A percentile compares a stretch with the other conserved stretches of the same genome.
phyloP scores from a whole-genome alignment of 306 rosid species.

The Senna tora region DNA sequence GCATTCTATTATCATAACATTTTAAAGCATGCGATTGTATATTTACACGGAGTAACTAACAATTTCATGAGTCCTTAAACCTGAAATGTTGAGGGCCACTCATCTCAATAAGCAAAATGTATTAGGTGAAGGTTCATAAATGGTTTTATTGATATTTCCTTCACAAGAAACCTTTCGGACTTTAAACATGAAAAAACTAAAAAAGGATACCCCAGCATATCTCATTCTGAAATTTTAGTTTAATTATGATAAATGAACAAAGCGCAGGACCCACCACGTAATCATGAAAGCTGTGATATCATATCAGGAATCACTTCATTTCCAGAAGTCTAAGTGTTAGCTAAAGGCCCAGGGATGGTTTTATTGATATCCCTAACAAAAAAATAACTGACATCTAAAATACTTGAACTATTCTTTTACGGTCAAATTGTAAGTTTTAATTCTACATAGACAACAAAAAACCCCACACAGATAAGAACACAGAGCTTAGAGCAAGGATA shows the following conservation, averaged over 20 bases:
- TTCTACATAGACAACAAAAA: neutral
- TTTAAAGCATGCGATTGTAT: neutral
- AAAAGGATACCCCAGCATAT: neutral
- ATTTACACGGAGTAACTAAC: neutral
- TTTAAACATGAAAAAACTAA: neutral
- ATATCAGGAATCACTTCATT: too few species aligned
- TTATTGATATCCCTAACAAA: neutral
- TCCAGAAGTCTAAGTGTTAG: neutral
- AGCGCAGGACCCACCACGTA: neutral
- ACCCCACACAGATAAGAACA: neutral
- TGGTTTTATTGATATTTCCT: neutral
- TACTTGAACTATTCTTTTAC: neutral
- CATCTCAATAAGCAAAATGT: neutral
- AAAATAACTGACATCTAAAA: neutral
- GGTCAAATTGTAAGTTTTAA: neutral
- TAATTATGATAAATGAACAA: neutral
- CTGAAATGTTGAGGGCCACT: neutral
- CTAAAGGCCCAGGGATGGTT: neutral
- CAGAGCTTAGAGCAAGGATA: neutral
- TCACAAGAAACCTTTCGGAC: neutral
- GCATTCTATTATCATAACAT: neutral
- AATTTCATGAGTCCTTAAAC: neutral
- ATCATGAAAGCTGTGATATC: neutral
- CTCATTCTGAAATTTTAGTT: neutral
- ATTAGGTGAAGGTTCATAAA: neutral